Evolutionary conservation across 345 rosid genomes (phyloP).

Genomic region (Theobroma cacao): DNA sequence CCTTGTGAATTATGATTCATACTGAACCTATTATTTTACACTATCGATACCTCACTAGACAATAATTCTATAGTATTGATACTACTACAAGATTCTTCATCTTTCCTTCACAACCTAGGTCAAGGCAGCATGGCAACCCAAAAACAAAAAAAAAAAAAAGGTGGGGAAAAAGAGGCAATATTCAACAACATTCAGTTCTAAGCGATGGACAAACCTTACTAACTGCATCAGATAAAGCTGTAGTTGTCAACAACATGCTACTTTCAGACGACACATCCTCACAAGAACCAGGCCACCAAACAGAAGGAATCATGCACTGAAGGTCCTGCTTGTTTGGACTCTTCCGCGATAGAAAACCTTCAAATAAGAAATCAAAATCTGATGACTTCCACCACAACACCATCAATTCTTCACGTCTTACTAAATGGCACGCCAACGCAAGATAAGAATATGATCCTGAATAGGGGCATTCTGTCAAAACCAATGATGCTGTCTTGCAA

Average conservation of each 20-base stretch:
- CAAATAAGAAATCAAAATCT: slow-evolving; percentile 75
- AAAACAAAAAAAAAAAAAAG: neutral
- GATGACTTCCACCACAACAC: slow-evolving; percentile 78
- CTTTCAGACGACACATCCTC: slow-evolving; percentile 74
- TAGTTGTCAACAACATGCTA: slow-evolving; percentile 75
- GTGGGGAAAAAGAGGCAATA: neutral
- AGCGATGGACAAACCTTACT: slow-evolving; percentile 48
- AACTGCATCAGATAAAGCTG: slow-evolving; percentile 74
- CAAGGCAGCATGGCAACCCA: neutral
- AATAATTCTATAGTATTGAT: neutral
- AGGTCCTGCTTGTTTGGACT: slow-evolving; percentile 82
- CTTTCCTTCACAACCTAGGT: neutral
- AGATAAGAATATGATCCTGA: slow-evolving; percentile 90
- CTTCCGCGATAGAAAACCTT: slow-evolving; percentile 79
- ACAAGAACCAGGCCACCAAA: slow-evolving; percentile 98
- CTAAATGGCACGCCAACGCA: slow-evolving; percentile 79
- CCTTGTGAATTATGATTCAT: neutral
- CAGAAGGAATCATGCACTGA: slow-evolving; percentile 80
- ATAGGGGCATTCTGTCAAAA: slow-evolving; percentile 82
- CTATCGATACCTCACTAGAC: neutral
- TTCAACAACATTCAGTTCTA: neutral
- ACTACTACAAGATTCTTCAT: neutral
- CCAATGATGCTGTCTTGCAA: slow-evolving; percentile 68
- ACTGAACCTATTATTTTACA: neutral
- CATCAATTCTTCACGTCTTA: slow-evolving; percentile 75